A percentile compares a stretch with the other conserved stretches of the same genome.
Conservation (phyloP, 148 eudicot genomes). For the Drosera capensis region DNA sequence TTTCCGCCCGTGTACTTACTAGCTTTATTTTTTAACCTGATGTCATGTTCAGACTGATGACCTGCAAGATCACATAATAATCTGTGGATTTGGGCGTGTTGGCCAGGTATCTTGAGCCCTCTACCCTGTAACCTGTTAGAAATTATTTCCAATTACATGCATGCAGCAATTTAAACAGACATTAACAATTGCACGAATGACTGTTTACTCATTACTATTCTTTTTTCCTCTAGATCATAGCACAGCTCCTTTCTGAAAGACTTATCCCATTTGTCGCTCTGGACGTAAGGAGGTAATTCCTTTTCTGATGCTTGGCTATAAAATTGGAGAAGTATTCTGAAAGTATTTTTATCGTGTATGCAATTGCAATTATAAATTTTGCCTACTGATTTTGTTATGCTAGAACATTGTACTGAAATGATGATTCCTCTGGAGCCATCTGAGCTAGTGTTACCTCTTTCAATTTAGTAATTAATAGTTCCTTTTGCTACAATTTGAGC, state of each 20-base stretch:
- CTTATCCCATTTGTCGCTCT: conserved; percentile 98
- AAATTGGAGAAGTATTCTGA: not conserved
- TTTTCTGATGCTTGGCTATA: not conserved
- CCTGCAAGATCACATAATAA: conserved; percentile 91
- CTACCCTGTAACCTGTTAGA: not conserved
- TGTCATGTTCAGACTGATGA: conserved; percentile 72
- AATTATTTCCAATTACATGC: not conserved
- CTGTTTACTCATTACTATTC: conserved; percentile 2
- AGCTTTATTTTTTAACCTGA: conserved; percentile 8
- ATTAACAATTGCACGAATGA: not conserved
- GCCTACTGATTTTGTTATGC: not conserved
- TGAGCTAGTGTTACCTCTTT: not conserved
- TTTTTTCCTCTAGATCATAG: conserved; percentile 62
- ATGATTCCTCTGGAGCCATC: no score
- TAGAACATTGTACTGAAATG: no score
- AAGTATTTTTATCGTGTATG: not conserved
- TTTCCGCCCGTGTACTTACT: no score
- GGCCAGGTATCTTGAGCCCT: conserved; percentile 59
- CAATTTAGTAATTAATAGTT: not conserved
- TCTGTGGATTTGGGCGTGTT: conserved; percentile 98
- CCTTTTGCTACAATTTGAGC: not conserved
- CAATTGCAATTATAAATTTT: not conserved
- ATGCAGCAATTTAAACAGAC: not conserved
- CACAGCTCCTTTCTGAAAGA: conserved; percentile 95
- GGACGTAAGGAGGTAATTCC: conserved; percentile 85